These are phyloP conservation scores for Amanita exitialis DNA, from an alignment of 768 basidiomycete genomes.

Conservation along the genomic window DNA sequence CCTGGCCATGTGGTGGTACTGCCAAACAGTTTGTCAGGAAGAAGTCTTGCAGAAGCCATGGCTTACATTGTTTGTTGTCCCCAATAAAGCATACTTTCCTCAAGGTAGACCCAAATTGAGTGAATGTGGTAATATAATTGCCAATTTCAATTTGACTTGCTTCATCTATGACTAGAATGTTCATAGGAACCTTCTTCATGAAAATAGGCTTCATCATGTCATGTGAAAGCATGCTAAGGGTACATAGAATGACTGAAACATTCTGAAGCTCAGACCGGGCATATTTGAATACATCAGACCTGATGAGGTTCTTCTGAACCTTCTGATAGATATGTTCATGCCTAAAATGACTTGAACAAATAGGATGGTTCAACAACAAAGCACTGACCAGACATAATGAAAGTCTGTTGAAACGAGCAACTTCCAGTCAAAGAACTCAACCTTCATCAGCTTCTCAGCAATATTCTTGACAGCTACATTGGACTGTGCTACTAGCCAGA, in stretches of 20 bases:
- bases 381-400: constrained; percentile 45
- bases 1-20: constrained; percentile 81
- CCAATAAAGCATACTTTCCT: constrained; percentile 55
- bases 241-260: constrained; percentile 60
- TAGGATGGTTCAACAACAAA: constrained; percentile 8
- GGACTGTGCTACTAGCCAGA: constrained; percentile 79
- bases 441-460: constrained; percentile 61
- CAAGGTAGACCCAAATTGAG: constrained; percentile 24
- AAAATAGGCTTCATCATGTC: constrained; percentile 18
- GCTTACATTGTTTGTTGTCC: constrained; percentile 56
- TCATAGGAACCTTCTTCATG: constrained; percentile 27
- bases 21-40: constrained; percentile 10
- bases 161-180: constrained; percentile 52
- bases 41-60: constrained; percentile 5
- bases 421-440: constrained; percentile 46
- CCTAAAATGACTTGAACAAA: constrained; percentile 30
- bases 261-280: constrained; percentile 19
- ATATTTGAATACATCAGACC: constrained; percentile 27
- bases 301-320: constrained; percentile 40
- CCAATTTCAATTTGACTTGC: constrained; percentile 60
- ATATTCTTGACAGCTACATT: constrained; percentile 90
- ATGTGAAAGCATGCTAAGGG: constrained; percentile 66
- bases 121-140: constrained; percentile 33
- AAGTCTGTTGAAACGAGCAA: constrained; percentile 67
- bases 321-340: constrained; percentile 68